Percentiles rank a stretch among this genome's conserved stretches.
Evolutionary conservation across 2,329 filamentous ascomycete genomes (phyloP).

Genomic region (Cladosporium sp.): DNA sequence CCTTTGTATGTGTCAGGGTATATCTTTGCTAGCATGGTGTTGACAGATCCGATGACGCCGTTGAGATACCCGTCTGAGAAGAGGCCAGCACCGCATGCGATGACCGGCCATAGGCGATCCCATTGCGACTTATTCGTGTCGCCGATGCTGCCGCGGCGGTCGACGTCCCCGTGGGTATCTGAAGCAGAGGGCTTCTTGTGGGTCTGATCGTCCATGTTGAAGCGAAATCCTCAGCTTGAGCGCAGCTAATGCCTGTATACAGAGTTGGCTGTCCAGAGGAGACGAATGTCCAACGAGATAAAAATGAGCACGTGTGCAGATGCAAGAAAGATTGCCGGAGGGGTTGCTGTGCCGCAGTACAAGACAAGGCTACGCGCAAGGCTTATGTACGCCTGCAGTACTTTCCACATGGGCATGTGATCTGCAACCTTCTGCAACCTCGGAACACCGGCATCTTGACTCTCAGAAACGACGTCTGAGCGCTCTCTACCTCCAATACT

Average conservation of each 20-base stretch:
- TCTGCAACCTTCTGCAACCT: neutral
- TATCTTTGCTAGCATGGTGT: constrained; percentile 68
- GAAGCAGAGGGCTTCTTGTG: neutral
- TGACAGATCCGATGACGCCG: constrained; percentile 85
- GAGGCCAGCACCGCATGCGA: constrained; percentile 85
- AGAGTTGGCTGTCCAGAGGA: neutral
- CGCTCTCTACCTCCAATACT: neutral
- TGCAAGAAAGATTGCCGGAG: neutral
- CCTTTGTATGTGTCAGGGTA: constrained; percentile 70
- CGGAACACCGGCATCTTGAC: neutral
- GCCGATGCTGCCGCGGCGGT: constrained; percentile 13
- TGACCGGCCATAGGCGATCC: constrained; percentile 68
- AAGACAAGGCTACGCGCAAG: neutral
- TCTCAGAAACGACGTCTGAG: neutral
- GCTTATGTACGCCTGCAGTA: too few species aligned
- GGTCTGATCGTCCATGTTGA: neutral
- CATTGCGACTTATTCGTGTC: constrained; percentile 30
- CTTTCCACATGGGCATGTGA: neutral
- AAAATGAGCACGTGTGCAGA: neutral
- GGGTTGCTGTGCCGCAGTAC: neutral
- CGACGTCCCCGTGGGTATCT: neutral
- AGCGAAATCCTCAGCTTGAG: neutral
- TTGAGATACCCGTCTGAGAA: constrained; percentile 94
- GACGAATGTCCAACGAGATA: neutral
- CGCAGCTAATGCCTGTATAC: neutral